Evolutionary conservation across 1,284 basidiomycete genomes (phyloP).

Genomic region (Sporisorium sorghi): DNA sequence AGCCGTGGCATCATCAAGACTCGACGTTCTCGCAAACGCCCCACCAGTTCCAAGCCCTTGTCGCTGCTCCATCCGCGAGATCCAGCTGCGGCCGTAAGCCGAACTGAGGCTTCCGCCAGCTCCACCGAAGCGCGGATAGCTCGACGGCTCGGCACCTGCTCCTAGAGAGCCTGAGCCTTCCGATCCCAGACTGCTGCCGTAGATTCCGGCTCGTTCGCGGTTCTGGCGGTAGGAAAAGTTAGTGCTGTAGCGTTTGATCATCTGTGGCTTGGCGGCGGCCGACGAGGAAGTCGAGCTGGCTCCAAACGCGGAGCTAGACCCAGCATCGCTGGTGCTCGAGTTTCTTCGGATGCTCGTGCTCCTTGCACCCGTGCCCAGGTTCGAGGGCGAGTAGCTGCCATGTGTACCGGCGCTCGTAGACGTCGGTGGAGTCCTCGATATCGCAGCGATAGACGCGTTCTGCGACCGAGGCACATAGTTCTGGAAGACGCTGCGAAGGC

Average conservation of each 20-base stretch:
- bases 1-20: constrained; percentile 39
- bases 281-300: constrained; percentile 17
- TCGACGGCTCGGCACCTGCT: constrained; percentile 39
- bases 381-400: constrained; percentile 41
- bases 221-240: constrained; percentile 56
- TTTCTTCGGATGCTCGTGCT: constrained; percentile 40
- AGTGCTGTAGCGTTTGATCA: constrained; percentile 62
- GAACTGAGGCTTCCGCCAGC: constrained; percentile 42
- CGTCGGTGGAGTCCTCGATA: constrained; percentile 42
- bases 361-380: constrained; percentile 28
- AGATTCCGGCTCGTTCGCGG: constrained; percentile 27
- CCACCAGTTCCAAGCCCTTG: constrained; percentile 43
- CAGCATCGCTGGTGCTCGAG: constrained; percentile 44
- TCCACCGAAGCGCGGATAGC: constrained; percentile 39
- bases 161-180: constrained; percentile 29
- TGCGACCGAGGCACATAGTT: constrained; percentile 50
- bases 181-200: constrained; percentile 41
- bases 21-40: constrained; percentile 40
- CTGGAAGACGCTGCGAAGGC: constrained; percentile 56
- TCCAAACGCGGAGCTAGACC: constrained; percentile 41
- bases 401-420: constrained; percentile 26
- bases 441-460: constrained; percentile 21
- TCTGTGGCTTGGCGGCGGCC: constrained; percentile 49
- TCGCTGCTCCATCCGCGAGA: constrained; percentile 57
- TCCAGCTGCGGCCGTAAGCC: constrained; percentile 53